These are phyloP conservation scores for Penicillium desertorum DNA, from an alignment of 495 filamentous ascomycete genomes.

Conservation along the genomic window DNA sequence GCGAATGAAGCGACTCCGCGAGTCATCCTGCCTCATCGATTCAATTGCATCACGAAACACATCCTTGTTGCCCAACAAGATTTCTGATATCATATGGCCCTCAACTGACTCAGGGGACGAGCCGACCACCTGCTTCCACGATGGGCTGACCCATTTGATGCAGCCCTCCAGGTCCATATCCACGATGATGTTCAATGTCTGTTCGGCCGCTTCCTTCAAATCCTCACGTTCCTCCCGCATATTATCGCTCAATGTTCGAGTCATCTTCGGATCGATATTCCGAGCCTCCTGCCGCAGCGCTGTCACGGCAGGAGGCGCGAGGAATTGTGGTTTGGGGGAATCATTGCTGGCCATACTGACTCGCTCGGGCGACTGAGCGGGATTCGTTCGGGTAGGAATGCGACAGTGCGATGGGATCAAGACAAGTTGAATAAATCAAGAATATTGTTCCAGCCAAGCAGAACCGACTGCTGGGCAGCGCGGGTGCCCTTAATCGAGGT, in stretches of 20 bases:
- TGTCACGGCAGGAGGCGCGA: constrained; percentile 52
- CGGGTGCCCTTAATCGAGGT: constrained; percentile 45
- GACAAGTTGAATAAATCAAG: not conserved
- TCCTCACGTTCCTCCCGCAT: constrained; percentile 84
- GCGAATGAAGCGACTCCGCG: constrained; percentile 85
- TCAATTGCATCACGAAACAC: constrained; percentile 81
- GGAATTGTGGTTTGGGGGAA: constrained; percentile 41
- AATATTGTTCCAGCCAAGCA: constrained; percentile 27
- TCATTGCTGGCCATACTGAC: constrained; percentile 50
- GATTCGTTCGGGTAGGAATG: not conserved
- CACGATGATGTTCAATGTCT: constrained; percentile 92
- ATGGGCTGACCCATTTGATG: constrained; percentile 93
- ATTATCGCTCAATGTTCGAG: constrained; percentile 61
- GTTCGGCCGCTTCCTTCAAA: constrained; percentile 90
- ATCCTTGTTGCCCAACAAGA: constrained; percentile 73
- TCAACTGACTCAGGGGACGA: constrained; percentile 69
- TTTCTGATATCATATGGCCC: constrained; percentile 73
- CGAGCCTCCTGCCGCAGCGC: constrained; percentile 56
- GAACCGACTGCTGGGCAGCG: constrained; percentile 53
- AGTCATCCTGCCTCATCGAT: constrained; percentile 88
- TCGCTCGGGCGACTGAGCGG: constrained; percentile 8
- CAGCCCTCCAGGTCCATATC: constrained; percentile 85
- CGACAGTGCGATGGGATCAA: constrained; percentile 4
- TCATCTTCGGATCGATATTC: constrained; percentile 49
- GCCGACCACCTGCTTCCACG: constrained; percentile 94